These are phyloP conservation scores for Rhodotorula diobovata DNA, from an alignment of 768 basidiomycete genomes.

Conservation along the genomic window DNA sequence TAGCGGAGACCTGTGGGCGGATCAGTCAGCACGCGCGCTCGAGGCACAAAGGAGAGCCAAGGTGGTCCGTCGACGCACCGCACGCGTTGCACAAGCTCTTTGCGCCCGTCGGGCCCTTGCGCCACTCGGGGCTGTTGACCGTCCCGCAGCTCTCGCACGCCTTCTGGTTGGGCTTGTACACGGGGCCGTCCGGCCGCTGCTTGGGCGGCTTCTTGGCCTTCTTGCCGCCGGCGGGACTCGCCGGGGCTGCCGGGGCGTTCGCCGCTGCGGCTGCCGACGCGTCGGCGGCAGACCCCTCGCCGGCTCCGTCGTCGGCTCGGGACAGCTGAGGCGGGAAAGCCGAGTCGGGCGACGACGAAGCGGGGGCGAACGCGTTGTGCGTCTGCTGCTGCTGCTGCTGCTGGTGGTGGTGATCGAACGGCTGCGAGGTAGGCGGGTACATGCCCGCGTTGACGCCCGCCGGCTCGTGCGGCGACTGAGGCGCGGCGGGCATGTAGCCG, in stretches of 20 bases:
- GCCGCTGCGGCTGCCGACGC: background rate
- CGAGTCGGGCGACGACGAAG: background rate
- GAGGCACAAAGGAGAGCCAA: background rate
- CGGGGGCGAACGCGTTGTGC: background rate
- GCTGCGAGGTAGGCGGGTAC: background rate
- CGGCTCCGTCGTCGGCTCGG: too few species aligned
- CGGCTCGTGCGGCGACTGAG: background rate
- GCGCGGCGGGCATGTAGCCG: background rate
- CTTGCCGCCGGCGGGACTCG: background rate
- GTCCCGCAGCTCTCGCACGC: constrained; percentile 37
- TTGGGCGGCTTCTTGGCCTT: constrained; percentile 16
- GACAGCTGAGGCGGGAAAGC: too few species aligned
- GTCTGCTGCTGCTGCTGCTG: background rate
- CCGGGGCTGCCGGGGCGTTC: background rate
- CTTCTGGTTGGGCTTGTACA: constrained; percentile 27
- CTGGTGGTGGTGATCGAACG: background rate
- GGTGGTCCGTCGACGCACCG: constrained; percentile 8
- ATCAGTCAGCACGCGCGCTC: too few species aligned
- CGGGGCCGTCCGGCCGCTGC: constrained; percentile 30
- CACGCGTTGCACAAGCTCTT: constrained; percentile 39
- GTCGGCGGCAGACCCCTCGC: background rate
- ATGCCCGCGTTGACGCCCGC: background rate
- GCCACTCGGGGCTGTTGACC: constrained; percentile 39
- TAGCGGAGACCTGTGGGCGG: constrained; percentile 26
- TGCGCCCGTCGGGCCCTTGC: constrained; percentile 37